Evolutionary conservation across 2,329 filamentous ascomycete species (phyloP).

Genomic region (Cladosporium phlei): DNA sequence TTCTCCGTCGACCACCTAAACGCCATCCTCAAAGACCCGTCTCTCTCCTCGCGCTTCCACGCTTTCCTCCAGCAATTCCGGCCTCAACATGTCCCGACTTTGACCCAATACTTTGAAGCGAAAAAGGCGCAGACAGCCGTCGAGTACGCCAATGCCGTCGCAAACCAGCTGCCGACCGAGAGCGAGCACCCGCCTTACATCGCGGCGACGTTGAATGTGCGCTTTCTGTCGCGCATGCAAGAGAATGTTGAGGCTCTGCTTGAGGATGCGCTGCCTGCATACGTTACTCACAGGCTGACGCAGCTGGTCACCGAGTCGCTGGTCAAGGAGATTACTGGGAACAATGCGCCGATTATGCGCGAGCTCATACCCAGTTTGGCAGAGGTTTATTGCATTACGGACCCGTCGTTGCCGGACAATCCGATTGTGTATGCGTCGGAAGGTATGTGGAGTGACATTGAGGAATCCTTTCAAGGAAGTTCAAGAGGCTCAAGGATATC

Average conservation of each 20-base stretch:
- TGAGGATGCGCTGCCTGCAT: constrained; percentile 39
- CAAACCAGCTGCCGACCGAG: constrained; percentile 29
- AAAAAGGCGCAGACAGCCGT: constrained; percentile 41
- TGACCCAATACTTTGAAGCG: constrained; percentile 37
- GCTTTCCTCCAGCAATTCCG: constrained; percentile 38
- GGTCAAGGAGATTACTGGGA: constrained; percentile 42
- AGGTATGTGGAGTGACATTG: constrained; percentile 19
- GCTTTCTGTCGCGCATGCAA: constrained; percentile 34
- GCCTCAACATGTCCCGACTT: constrained; percentile 30
- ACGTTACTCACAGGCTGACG: constrained; percentile 38
- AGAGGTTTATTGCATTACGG: constrained; percentile 43
- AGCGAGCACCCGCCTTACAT: constrained; percentile 23
- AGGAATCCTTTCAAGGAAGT: too few relatives aligned
- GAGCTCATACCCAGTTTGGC: constrained; percentile 40
- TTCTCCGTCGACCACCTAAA: constrained; percentile 42
- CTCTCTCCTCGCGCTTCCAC: constrained; percentile 33
- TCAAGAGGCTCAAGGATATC: too few relatives aligned
- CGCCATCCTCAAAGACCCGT: constrained; percentile 36
- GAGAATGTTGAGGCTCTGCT: constrained; percentile 34
- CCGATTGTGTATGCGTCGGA: constrained; percentile 44
- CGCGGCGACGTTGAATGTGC: constrained; percentile 35
- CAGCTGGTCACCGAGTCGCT: constrained; percentile 39
- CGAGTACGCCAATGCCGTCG: constrained; percentile 43
- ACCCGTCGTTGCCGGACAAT: constrained; percentile 40
- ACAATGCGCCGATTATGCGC: constrained; percentile 36